Conservation (phyloP, 805 yeast species). For the Suhomyces tanzawaensis region DNA sequence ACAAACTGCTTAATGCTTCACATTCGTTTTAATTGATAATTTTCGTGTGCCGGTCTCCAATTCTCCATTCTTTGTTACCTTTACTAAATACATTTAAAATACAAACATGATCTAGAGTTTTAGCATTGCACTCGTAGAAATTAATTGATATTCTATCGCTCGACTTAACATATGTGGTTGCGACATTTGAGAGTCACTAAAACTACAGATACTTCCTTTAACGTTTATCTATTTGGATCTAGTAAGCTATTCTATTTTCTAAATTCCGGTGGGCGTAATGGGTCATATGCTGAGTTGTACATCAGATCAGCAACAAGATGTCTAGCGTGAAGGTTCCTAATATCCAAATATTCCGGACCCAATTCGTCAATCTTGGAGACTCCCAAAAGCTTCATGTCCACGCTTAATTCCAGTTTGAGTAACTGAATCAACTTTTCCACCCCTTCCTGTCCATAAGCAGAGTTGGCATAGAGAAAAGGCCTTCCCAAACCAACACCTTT, state of each 20-base stretch:
- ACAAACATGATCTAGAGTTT: too few relatives aligned
- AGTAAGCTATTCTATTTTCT: too few relatives aligned
- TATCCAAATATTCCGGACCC: slow-evolving; percentile 27
- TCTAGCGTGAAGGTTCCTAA: slow-evolving; percentile 22
- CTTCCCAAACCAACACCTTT: slow-evolving; percentile 74
- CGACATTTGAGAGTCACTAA: too few relatives aligned
- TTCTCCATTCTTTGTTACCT: too few relatives aligned
- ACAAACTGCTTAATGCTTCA: slow-evolving; percentile 2
- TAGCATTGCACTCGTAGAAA: too few relatives aligned
- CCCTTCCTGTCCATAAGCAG: slow-evolving; percentile 76
- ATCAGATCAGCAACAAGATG: slow-evolving; percentile 55
- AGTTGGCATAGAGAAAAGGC: slow-evolving; percentile 72
- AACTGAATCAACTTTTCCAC: slow-evolving; percentile 62
- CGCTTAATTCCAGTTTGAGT: slow-evolving; percentile 56
- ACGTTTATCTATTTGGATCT: too few relatives aligned
- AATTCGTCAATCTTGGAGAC: slow-evolving; percentile 45
- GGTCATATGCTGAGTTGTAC: slow-evolving; percentile 54
- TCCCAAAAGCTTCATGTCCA: slow-evolving; percentile 67
- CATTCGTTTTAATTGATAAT: too few relatives aligned
- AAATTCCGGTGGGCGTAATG: slow-evolving; percentile 51
- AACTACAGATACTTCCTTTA: too few relatives aligned
- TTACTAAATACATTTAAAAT: too few relatives aligned
- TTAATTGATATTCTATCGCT: too few relatives aligned
- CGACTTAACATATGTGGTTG: too few relatives aligned
- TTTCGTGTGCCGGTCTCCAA: too few relatives aligned